Base-by-base conservation (phyloP, 345 rosid genomes). In the Eutrema japonicum region DNA sequence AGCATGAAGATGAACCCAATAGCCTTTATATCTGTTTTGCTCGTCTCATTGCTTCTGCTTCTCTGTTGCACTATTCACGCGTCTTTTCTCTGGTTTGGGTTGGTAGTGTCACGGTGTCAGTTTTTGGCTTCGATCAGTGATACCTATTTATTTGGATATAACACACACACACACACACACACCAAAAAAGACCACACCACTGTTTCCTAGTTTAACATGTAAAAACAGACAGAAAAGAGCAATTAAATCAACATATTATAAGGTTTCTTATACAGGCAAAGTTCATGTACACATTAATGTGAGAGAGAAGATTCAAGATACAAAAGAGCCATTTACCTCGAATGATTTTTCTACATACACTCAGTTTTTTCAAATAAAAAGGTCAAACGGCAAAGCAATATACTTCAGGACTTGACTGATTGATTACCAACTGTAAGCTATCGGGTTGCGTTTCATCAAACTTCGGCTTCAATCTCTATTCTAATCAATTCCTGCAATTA, bases 1-100 rank as follows among this genome's bases (percentile, higher is more conserved):
- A 87, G 78, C 68, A 74, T 86, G 76, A 88, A 85, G 85, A 86
- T 90, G 41, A 85, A 87, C 81, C 96, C 98, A 3, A 14, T 80
- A 27, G 78, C 82, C 71, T 87, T 92, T 63, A 66, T 88, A 69
- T 76, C 83, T 68, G 56, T 80, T 80, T 63, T 95, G 76, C 57
- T 87, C 55, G 37, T 82, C 64, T 88, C 99, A 4, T 72, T 95
- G 85, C 52, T 88, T 78, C 72, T 92, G 61, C 87, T 95, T 57
- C 74, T 89, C 63, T 95, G 81, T 74, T 18, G 96, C 96, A 42
- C 71, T 95, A 75, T 87, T 16, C 96, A 67, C 87, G 86, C 47
- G 78, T 85, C 71, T 18, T 18, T 18, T 18, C 22, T 18, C 22
- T 18, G 22, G 26, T 22, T 22, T 22, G 26, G 26, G 26, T 22